Conservation (phyloP, 352 stramenopile genomes). For the Phytopythium sindhum region DNA sequence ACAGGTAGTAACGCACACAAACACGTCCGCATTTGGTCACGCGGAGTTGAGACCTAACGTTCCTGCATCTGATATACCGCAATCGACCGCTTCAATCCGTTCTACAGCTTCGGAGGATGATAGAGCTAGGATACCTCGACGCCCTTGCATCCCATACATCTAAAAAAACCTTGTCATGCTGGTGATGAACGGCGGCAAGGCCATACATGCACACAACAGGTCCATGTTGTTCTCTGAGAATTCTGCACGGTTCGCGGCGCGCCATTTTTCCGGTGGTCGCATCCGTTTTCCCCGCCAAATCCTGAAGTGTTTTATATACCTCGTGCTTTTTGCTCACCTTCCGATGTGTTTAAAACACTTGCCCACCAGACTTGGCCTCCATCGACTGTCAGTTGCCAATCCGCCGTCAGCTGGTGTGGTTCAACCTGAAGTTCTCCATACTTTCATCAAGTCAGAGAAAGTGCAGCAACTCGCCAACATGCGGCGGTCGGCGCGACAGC, state of each 20-base stretch:
- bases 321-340: not conserved
- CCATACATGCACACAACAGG: too few species aligned
- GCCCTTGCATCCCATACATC: too few species aligned
- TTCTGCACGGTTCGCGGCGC: not conserved
- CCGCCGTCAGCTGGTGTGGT: not conserved
- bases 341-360: not conserved
- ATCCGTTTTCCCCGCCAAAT: not conserved
- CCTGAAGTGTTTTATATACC: not conserved
- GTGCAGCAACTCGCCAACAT: not conserved
- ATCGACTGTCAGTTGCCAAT: conserved; percentile 2
- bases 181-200: too few species aligned
- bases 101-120: too few species aligned
- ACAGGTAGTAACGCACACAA: not conserved
- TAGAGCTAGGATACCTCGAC: too few species aligned
- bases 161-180: too few species aligned
- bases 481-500: conserved; percentile 2
- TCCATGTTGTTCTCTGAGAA: too few species aligned
- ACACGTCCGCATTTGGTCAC: not conserved
- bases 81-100: too few species aligned
- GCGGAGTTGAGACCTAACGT: too few species aligned
- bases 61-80: too few species aligned
- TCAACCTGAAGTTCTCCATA: not conserved
- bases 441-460: not conserved
- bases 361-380: not conserved
- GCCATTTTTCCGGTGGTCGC: conserved; percentile 3